Base-by-base conservation (phyloP, 345 rosid species). In the Linum lewisii region DNA sequence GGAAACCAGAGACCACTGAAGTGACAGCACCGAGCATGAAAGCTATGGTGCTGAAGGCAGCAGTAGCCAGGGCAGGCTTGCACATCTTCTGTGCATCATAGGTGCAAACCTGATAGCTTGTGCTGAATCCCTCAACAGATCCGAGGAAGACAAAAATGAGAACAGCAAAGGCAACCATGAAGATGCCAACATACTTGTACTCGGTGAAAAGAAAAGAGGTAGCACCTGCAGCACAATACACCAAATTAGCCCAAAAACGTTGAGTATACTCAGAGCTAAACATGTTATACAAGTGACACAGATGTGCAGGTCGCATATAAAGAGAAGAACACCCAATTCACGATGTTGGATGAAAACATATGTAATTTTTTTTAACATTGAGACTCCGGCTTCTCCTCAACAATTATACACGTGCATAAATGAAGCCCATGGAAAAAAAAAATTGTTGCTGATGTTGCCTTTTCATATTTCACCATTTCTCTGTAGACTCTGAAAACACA, bases 1-100 rank as follows among this genome's bases (percentile, higher is more conserved):
- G 94, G 74, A 88, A 88, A 54, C 96, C 96, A 68, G 96, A 88
- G 37, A 88, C 70, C 47, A 88, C 75, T 23, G 96, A 86, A 2
- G 47, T 42, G 47, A 42, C 47, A 10, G 47, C 47, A 42, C 47
- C 47, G 47, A 42, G 47, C 47, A 42, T 10, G 47, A 42, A 42
- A 42, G 47, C 14, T 42, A 42, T 42, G 47, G 47, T 42, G 47
- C 47, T 85, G 75, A 88, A 88, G 64, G 38, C 65, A 66, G 47
- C 36, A 60, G 5, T 5, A 54, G 54, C 47, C 45, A 44, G 61
- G 53, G 36, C 56, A 44, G 34, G 34, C 36, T 26, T n/a, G 18
- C 14, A 34, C 29, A 38, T 19, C 34, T 3, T 19, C 37, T 9
- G 6, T 5, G 47, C 9, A 19, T 20, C 88, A 66, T 79, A 82